Evolutionary conservation across 106 monocot species (phyloP), one percentile per base, ranked within the genome.

Genomic region (Phalaenopsis equestris): DNA sequence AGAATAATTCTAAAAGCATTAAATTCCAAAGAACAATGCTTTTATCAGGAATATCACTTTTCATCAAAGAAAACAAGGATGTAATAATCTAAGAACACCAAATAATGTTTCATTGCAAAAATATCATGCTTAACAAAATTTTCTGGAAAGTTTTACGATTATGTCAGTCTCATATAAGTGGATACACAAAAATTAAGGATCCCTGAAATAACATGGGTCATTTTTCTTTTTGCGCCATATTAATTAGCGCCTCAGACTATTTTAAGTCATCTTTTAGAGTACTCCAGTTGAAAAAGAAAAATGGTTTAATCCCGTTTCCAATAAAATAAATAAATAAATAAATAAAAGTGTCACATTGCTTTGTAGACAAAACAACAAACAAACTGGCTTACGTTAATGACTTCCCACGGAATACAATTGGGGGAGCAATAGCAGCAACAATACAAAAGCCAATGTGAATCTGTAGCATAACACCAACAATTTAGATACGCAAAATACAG

Each of bases 371-470:
- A 74, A n/a, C 43, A 74, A 43, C 15, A 19, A 19, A 8, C 21
- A 56, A 64, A 70, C 76, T 49, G 64, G 83, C 91, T 85, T 89
- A 92, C 91, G 91, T 89, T 67, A 92, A 77, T 52, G 91, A 92
- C 61, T 92, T 89, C 36, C 91, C 91, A 30, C 82, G 73, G 81
- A 92, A 92, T 23, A 92, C 84, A 77, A 92, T 87, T 75, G 91
- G 91, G 86, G 91, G 91, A 86, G 91, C 91, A 85, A 92, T 86
- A 56, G 89, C 89, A 84, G 91, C 91, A 84, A 92, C 19, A 45
- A 89, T 87, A 67, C 91, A 92, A 82, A 92, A 92, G 17, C 85
- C 85, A 80, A 92, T 92, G 80, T 92, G 91, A 56, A 92, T 77
- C 91, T 92, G 84, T 14, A 81, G 23, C 56, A 79, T 81, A 17